A percentile compares a stretch with the other conserved stretches of the same genome.
Evolutionary conservation across 371 early-diverging fungal species (phyloP).

Genomic region (Mortierella sp.): DNA sequence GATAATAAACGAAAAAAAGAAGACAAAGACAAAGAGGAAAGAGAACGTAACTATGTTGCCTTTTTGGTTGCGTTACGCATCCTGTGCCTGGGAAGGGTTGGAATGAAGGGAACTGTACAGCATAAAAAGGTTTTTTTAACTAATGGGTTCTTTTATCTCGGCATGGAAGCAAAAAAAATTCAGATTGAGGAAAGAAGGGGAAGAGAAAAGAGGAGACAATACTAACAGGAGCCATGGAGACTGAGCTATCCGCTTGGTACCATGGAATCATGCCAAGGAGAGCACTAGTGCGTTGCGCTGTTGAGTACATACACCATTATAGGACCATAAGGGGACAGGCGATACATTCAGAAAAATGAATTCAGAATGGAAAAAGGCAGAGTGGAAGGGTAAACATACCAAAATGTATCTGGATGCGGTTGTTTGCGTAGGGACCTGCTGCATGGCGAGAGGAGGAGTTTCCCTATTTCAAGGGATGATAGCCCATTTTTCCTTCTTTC

Average conservation of each 20-base stretch:
- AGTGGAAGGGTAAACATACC: background rate
- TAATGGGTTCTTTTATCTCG: background rate
- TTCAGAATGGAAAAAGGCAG: background rate
- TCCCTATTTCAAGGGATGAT: constrained; percentile 1
- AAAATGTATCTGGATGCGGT: background rate
- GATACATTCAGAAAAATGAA: background rate
- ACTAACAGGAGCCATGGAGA: constrained; percentile 6
- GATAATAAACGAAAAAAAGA: background rate
- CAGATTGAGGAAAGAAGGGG: background rate
- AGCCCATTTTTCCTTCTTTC: background rate
- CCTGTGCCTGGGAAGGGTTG: constrained; percentile 29
- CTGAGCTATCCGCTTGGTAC: background rate
- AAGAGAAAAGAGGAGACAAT: background rate
- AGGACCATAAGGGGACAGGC: background rate
- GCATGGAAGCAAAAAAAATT: constrained; percentile 9
- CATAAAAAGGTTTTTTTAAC: background rate
- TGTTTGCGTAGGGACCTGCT: background rate
- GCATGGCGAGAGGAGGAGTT: background rate
- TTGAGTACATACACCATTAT: background rate
- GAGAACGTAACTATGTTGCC: constrained; percentile 6
- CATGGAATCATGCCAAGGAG: constrained; percentile 8
- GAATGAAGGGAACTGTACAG: constrained; percentile 16
- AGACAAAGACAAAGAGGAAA: constrained; percentile 11
- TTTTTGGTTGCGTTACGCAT: constrained; percentile 2
- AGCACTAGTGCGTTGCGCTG: background rate